Percentiles rank a stretch among this genome's conserved stretches.
phyloP scores from a whole-genome alignment of 2,329 filamentous ascomycete genomes.

The Cercospora sesami region DNA sequence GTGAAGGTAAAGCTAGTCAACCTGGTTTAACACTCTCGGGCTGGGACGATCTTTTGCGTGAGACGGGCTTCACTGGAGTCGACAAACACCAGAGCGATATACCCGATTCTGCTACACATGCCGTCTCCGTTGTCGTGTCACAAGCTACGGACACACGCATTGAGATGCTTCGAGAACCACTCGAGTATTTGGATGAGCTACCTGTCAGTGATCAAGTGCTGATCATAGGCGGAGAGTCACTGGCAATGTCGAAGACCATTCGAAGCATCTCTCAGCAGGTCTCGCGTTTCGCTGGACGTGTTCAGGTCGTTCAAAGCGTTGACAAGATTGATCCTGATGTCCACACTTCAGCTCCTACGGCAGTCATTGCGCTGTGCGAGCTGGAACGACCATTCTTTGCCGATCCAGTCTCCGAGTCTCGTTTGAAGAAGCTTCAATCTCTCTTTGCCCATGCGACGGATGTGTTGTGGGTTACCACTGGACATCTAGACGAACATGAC shows the following conservation, averaged over 20 bases:
- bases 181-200: constrained; percentile 21
- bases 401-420: constrained; percentile 14
- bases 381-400: constrained; percentile 26
- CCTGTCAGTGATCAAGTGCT: constrained; percentile 22
- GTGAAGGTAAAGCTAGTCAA: constrained; percentile 34
- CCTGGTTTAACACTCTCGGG: constrained; percentile 32
- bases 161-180: constrained; percentile 23
- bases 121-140: constrained; percentile 23
- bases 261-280: constrained; percentile 21
- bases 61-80: constrained; percentile 41
- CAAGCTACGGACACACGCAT: constrained; percentile 24
- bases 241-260: constrained; percentile 22
- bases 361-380: constrained; percentile 27
- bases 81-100: constrained; percentile 28
- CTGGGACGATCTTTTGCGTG: constrained; percentile 40
- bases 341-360: constrained; percentile 8
- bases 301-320: constrained; percentile 22
- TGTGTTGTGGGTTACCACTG: constrained; percentile 24
- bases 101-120: constrained; percentile 18
- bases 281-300: constrained; percentile 20
- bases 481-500: constrained; percentile 21
- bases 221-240: constrained; percentile 24
- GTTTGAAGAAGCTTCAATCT: constrained; percentile 20
- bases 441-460: constrained; percentile 21
- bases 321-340: constrained; percentile 20